A percentile compares a stretch with the other conserved stretches of the same genome.
Evolutionary conservation across 2,329 filamentous ascomycete genomes (phyloP).

Genomic region (Lasiodiplodia sp.): DNA sequence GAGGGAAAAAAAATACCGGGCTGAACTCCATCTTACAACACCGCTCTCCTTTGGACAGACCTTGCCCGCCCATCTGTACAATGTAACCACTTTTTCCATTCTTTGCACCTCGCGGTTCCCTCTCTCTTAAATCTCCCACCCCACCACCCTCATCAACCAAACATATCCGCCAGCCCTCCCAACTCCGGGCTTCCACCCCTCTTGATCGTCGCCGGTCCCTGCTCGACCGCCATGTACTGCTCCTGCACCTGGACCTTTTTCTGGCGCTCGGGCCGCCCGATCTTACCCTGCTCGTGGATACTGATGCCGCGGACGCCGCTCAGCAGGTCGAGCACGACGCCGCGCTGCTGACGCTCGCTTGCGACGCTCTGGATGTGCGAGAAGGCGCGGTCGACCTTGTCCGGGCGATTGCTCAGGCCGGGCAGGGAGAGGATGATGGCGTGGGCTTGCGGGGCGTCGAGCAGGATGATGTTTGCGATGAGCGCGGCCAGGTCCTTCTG

Average conservation of each 20-base stretch:
- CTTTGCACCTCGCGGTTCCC: neutral
- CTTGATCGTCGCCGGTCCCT: constrained; percentile 42
- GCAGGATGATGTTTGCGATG: constrained; percentile 83
- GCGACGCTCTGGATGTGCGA: constrained; percentile 46
- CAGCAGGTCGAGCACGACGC: constrained; percentile 81
- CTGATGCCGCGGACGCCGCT: constrained; percentile 88
- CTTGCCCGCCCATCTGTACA: too few species aligned
- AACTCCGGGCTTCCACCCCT: constrained; percentile 50
- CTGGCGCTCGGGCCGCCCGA: constrained; percentile 54
- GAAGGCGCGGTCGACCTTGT: constrained; percentile 67
- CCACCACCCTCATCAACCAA: constrained; percentile 36
- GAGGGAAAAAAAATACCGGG: too few species aligned
- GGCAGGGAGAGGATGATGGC: constrained; percentile 81
- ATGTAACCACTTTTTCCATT: neutral
- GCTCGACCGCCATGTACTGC: constrained; percentile 53
- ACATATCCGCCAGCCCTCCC: constrained; percentile 55
- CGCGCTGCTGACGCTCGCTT: constrained; percentile 76
- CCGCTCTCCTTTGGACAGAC: too few species aligned
- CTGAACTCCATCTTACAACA: too few species aligned
- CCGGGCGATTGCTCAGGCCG: constrained; percentile 66
- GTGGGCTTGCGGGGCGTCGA: constrained; percentile 71
- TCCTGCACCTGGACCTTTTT: constrained; percentile 46
- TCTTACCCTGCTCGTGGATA: constrained; percentile 90
- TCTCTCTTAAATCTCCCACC: neutral
- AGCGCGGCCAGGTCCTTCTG: constrained; percentile 90